A percentile compares a stretch with the other conserved stretches of the same genome.
Evolutionary conservation across 1,284 basidiomycete genomes (phyloP).

Genomic region (Ustilago crameri): DNA sequence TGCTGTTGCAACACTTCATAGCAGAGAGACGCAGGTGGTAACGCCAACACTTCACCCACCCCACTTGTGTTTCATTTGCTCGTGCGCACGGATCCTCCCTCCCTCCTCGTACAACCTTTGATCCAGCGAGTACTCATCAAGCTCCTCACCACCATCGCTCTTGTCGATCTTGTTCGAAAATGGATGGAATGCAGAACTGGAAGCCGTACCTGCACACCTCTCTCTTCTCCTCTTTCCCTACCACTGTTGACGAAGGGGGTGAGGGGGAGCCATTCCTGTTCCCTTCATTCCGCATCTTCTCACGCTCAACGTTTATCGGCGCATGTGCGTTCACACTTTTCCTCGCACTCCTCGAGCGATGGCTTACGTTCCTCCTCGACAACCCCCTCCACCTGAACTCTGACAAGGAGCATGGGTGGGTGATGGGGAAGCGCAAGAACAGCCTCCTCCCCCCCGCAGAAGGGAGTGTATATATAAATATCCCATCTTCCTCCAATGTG

Average conservation of each 20-base stretch:
- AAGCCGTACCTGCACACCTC: conserved; percentile 46
- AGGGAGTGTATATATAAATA: conserved; percentile 9
- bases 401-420: too few relatives aligned
- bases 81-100: too few relatives aligned
- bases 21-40: too few relatives aligned
- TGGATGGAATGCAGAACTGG: conserved; percentile 22
- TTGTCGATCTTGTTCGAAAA: too few relatives aligned
- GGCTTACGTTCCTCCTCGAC: conserved; percentile 6
- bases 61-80: too few relatives aligned
- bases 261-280: conserved; percentile 34
- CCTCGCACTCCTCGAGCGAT: conserved; percentile 19
- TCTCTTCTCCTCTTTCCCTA: conserved; percentile 13
- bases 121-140: too few relatives aligned
- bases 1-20: too few relatives aligned
- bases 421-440: conserved; percentile 1
- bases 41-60: too few relatives aligned
- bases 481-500: background rate
- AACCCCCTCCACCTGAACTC: background rate
- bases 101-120: too few relatives aligned
- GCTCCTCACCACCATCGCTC: too few relatives aligned
- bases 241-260: background rate
- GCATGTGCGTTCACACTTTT: conserved; percentile 17
- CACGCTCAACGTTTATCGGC: conserved; percentile 13
- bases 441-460: background rate
- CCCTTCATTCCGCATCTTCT: conserved; percentile 29